phyloP scores from a whole-genome alignment of 2,329 filamentous ascomycete species.

The Sclerotinia trifoliorum region DNA sequence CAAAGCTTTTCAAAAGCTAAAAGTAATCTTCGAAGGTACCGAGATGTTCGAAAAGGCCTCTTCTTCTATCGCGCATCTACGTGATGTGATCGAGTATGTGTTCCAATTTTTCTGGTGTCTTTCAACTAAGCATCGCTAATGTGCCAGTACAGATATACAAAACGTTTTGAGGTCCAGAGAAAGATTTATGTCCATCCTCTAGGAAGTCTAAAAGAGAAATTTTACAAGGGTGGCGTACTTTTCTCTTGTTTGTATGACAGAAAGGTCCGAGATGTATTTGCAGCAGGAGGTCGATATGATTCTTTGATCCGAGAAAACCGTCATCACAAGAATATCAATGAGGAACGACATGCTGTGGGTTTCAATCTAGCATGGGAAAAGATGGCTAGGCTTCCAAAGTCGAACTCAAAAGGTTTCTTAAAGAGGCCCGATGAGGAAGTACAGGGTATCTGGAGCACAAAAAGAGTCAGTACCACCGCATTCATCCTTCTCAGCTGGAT shows the following conservation, averaged over 20 bases:
- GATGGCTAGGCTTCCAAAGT: slow-evolving; percentile 52
- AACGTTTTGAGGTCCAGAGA: slow-evolving; percentile 69
- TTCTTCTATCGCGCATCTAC: slow-evolving; percentile 74
- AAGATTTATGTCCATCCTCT: slow-evolving; percentile 85
- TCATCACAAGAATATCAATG: slow-evolving; percentile 62
- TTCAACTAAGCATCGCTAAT: neutral
- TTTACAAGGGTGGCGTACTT: slow-evolving; percentile 80
- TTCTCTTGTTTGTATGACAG: slow-evolving; percentile 90
- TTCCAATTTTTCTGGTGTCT: neutral
- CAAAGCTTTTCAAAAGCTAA: slow-evolving; percentile 58
- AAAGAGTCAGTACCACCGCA: slow-evolving; percentile 56
- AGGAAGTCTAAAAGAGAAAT: slow-evolving; percentile 85
- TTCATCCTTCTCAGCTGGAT: neutral
- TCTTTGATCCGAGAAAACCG: slow-evolving; percentile 80
- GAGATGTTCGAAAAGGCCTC: slow-evolving; percentile 73
- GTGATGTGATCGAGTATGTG: slow-evolving; percentile 62
- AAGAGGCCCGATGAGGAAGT: slow-evolving; percentile 68
- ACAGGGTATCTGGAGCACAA: slow-evolving; percentile 58
- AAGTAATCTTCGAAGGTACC: slow-evolving; percentile 59
- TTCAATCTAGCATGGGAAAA: slow-evolving; percentile 90
- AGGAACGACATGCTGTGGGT: slow-evolving; percentile 80
- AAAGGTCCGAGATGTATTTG: slow-evolving; percentile 81
- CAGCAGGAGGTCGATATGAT: slow-evolving; percentile 92
- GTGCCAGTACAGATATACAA: slow-evolving; percentile 55
- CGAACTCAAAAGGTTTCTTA: slow-evolving; percentile 56